Base-by-base conservation (phyloP, 1,284 basidiomycete species). In the Cutaneotrichosporon cavernicola region DNA sequence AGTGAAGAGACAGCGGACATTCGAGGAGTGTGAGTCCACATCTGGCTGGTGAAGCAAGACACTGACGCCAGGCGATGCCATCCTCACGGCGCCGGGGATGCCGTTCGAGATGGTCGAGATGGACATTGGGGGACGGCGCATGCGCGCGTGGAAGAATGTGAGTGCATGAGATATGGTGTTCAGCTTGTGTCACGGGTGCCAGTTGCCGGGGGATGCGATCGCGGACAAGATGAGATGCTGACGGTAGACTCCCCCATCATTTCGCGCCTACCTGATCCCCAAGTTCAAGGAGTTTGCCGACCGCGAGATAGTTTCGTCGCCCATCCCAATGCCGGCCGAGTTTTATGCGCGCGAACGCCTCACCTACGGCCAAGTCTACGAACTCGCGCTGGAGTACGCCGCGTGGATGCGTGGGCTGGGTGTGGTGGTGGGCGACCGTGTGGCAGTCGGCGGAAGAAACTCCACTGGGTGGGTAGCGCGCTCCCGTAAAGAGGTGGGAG, bases 361-460 rank as follows among this genome's bases (percentile, higher is more conserved):
- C 22, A 76, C 72, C 1, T 78, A 70, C 58, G 64, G 58, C 13
- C 59, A 76, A 31, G 66, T 74, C 22, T 51, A 70, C 26, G 67
- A 72, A n/a, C 62, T 61, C 49, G 63, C 68, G 6, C 34, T 72
- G 47, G 51, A 38, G 16, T 60, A 73, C 5, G 76, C 75, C 1
- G 70, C 70, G 4, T 75, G 73, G 73, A 71, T 79, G 67, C 64
- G 65, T 11, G 49, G 26, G 0, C 65, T 56, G 21, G 75, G 74
- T 4, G 56, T 75, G 5, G 69, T 70, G 8, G 38, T 68, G 5
- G 75, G 76, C 6, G 67, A 64, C 46, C 66, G 69, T 57, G 68
- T 79, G 8, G 76, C 71, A 4, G 71, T 79, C 38, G 75, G 73
- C 2, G 77, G 76, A 30, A 50, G 61, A 10, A 79, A 79, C 67